Evolutionary conservation across 2,329 filamentous ascomycete genomes (phyloP), one percentile per base, ranked within the genome.

Genomic region (Ilyonectria mors-panacis): DNA sequence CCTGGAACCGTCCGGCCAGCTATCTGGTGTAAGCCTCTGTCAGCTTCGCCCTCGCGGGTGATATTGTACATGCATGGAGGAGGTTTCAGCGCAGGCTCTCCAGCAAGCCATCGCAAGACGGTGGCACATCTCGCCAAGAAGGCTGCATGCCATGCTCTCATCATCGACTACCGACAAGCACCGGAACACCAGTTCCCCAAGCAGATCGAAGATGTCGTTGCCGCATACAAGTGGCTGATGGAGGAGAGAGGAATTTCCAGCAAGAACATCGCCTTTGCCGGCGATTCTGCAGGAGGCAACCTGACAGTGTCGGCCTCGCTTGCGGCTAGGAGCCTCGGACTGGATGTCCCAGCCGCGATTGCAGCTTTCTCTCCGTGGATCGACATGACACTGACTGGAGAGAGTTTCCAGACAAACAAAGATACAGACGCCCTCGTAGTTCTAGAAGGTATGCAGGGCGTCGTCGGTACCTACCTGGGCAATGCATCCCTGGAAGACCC

Each of bases 261-360:
- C 56, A 59, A 39, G 6, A 48, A 50, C 2, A 59, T 59, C 33
- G 56, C 44, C 3, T 59, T 59, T 39, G 56, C 19, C 10, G 56
- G 56, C 4, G 56, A 59, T 19, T 59, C 56, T 50, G 56, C 56
- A 15, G 56, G 56, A 28, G 56, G 44, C 21, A 59, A 59, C 19
- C 35, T 59, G 56, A 35, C 56, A 1, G 44, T 59, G 21, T 48
- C 56, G 9, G 56, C 30, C 9, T 50, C 56, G 12, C 56, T 59
- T 50, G 56, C 56, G 17, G 44, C 33, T 5, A 26, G 56, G 12
- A 42, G 48, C 21, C 56, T 35, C 28, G 45, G 30, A 5, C 56
- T 59, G 15, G 30, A 13, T 2, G n/a, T 26, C 6, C 56, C 56
- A 13, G 56, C 44, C 10, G 28, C 45, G 2, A 50, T 59, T 42